phyloP scores from a whole-genome alignment of 2,329 filamentous ascomycete genomes.

The Biscogniauxia mediterranea region DNA sequence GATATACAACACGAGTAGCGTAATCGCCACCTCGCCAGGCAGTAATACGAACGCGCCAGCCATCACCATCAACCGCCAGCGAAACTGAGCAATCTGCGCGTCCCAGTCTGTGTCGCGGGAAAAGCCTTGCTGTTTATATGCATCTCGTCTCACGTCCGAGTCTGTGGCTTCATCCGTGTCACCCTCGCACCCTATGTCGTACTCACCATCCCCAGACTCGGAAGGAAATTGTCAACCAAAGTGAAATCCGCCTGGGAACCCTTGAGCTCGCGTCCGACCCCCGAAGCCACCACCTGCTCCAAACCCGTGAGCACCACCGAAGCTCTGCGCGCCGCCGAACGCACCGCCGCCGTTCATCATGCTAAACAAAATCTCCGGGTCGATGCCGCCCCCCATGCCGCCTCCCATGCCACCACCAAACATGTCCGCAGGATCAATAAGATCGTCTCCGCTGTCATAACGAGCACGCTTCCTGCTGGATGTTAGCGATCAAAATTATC shows the following conservation, averaged over 20 bases:
- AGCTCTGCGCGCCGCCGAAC: constrained; percentile 42
- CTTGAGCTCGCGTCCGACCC: constrained; percentile 41
- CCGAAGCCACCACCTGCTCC: constrained; percentile 44
- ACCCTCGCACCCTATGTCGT: constrained; percentile 33
- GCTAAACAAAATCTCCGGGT: constrained; percentile 76
- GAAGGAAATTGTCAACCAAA: constrained; percentile 49
- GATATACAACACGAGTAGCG: constrained; percentile 33
- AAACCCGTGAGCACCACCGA: constrained; percentile 44
- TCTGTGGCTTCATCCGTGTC: constrained; percentile 30
- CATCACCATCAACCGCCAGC: constrained; percentile 28
- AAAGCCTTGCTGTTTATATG: constrained; percentile 10
- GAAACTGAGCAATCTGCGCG: constrained; percentile 28
- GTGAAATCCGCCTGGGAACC: constrained; percentile 54
- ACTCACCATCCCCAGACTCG: constrained; percentile 23
- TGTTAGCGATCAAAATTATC: constrained; percentile 36
- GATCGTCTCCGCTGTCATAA: constrained; percentile 90
- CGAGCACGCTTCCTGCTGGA: constrained; percentile 71
- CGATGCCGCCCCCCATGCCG: constrained; percentile 59
- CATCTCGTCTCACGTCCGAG: constrained; percentile 14
- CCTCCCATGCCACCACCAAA: constrained; percentile 62
- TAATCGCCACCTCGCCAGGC: constrained; percentile 29
- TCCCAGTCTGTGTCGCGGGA: constrained; percentile 20
- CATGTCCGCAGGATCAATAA: constrained; percentile 85
- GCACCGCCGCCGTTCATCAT: constrained; percentile 70
- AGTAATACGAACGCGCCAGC: constrained; percentile 31